phyloP scores from a whole-genome alignment of 768 basidiomycete genomes.

The Leccinum ochraceum region DNA sequence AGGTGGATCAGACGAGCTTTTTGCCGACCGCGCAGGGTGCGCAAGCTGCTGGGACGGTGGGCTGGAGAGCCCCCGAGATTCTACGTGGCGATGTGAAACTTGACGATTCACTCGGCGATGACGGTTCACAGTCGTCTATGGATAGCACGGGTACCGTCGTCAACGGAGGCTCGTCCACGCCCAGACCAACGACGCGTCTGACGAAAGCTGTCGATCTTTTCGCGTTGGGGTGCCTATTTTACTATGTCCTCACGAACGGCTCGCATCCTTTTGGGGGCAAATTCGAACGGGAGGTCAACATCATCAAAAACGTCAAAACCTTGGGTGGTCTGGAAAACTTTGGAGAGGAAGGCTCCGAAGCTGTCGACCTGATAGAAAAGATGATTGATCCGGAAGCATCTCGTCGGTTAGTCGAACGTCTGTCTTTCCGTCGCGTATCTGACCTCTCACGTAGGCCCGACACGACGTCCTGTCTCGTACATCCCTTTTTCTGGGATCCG shows the following conservation, averaged over 20 bases:
- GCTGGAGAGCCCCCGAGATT: conserved; percentile 98
- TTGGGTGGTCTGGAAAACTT: conserved; percentile 73
- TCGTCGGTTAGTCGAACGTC: conserved; percentile 57
- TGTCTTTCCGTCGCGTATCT: conserved; percentile 5
- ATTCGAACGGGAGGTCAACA: conserved; percentile 93
- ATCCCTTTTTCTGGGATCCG: conserved; percentile 97
- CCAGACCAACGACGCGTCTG: conserved; percentile 55
- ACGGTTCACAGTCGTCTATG: conserved; percentile 64
- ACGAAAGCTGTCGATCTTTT: conserved; percentile 98
- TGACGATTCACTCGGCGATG: conserved; percentile 68
- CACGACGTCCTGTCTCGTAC: conserved; percentile 81
- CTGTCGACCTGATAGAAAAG: conserved; percentile 68
- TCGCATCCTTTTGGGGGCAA: conserved; percentile 93
- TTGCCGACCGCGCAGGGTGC: conserved; percentile 89
- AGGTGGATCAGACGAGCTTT: conserved; percentile 95
- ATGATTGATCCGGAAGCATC: conserved; percentile 82
- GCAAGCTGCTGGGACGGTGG: conserved; percentile 89
- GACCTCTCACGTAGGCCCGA: conserved; percentile 63
- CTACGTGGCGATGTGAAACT: conserved; percentile 91
- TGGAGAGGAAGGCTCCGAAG: conserved; percentile 95
- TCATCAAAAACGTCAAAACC: conserved; percentile 76
- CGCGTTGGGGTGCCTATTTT: conserved; percentile 93
- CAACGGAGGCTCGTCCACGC: conserved; percentile 18
- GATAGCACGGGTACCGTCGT: conserved; percentile 60
- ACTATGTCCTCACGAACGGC: conserved; percentile 87